Evolutionary conservation across 2,329 filamentous ascomycete genomes (phyloP).

Genomic region (Colletotrichum gloeosporioides): DNA sequence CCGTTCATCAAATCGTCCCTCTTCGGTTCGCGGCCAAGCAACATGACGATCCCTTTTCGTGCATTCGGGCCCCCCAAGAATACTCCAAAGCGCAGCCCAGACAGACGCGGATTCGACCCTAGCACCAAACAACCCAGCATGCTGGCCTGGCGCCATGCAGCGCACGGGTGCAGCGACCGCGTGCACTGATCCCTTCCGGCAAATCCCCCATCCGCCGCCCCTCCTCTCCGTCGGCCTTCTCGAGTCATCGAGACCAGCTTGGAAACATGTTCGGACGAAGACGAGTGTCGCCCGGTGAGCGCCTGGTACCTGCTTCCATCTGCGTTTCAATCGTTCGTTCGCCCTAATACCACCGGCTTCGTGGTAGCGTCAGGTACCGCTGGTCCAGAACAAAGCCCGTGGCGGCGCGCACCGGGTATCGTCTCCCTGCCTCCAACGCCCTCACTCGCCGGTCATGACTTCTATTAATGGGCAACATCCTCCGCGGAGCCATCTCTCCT

Average conservation of each 20-base stretch:
- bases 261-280: background rate
- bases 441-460: conserved; percentile 4
- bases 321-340: background rate
- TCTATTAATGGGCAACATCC: background rate
- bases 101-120: background rate
- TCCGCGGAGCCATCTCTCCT: background rate
- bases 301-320: background rate
- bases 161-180: background rate
- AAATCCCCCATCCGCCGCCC: background rate
- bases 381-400: conserved; percentile 7
- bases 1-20: background rate
- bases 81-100: background rate
- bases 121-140: background rate
- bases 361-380: background rate
- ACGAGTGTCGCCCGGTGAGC: background rate
- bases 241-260: background rate
- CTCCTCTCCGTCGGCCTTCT: background rate
- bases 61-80: background rate
- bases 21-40: background rate
- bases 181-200: conserved; percentile 5
- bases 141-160: background rate
- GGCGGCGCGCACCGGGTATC: background rate
- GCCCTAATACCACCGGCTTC: background rate
- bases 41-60: background rate
- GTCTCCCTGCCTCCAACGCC: background rate